Evolutionary conservation across 2,329 filamentous ascomycete genomes (phyloP).

Genomic region (Domatiomyces catenatus): DNA sequence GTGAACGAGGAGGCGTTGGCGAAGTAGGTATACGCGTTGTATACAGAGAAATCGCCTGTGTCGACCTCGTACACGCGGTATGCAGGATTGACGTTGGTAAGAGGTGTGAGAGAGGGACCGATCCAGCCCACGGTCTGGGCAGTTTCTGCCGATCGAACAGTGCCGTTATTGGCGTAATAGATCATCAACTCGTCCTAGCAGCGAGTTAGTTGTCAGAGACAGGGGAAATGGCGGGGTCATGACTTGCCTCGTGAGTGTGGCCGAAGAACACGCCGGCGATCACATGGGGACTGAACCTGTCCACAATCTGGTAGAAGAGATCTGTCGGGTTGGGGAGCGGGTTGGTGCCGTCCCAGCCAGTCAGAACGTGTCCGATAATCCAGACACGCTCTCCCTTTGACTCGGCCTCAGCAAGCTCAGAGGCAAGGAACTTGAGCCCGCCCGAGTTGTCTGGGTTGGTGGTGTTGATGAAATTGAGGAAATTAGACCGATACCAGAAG

Average conservation of each 20-base stretch:
- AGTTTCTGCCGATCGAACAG: constrained; percentile 25
- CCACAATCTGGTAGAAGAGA: constrained; percentile 31
- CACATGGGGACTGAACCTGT: constrained; percentile 40
- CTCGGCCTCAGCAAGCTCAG: constrained; percentile 39
- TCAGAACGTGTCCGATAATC: constrained; percentile 40
- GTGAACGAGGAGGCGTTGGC: constrained; percentile 35
- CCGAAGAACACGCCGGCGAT: constrained; percentile 42
- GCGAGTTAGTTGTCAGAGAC: neutral
- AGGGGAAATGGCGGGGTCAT: neutral
- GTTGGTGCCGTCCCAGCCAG: constrained; percentile 42
- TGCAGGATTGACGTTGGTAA: constrained; percentile 40
- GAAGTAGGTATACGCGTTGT: constrained; percentile 40
- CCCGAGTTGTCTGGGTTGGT: constrained; percentile 37
- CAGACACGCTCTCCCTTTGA: constrained; percentile 38
- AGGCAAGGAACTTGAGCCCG: constrained; percentile 34
- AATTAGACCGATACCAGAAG: constrained; percentile 30
- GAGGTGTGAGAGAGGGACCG: constrained; percentile 35
- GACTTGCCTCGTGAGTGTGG: constrained; percentile 34
- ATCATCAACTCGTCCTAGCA: constrained; percentile 34
- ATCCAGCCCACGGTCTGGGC: constrained; percentile 39
- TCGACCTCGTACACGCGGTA: constrained; percentile 42
- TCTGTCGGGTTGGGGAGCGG: constrained; percentile 38
- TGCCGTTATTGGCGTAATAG: constrained; percentile 40
- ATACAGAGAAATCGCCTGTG: constrained; percentile 38
- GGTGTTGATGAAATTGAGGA: constrained; percentile 38